Base-by-base conservation (phyloP, 139 green algal species). In the Coelastrella sp. region DNA sequence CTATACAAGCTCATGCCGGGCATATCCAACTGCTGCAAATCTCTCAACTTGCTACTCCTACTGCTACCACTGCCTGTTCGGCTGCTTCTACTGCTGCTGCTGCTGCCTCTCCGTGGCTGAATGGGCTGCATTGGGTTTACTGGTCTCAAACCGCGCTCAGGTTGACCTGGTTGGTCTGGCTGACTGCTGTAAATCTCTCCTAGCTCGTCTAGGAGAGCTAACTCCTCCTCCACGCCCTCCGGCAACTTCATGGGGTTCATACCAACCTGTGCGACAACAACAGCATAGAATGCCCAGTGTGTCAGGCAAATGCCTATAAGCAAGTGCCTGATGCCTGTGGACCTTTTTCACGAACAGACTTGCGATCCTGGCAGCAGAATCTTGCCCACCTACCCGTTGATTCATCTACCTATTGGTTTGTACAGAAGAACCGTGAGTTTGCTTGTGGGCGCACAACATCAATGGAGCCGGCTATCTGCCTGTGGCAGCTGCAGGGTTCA, bases 191-290 rank as follows among this genome's bases (percentile, higher is more conserved):
- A 73, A 11, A 91, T 64, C 57, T 82, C 20, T n/a, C 61, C 88
- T 32, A 91, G 80, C 68, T 93, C 92, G 32, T 95, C 92, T 66
- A 94, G 85, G 65, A 95, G 73, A 22, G 91, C 91, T 8, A 95
- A 82, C 80, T 95, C 93, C 73, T 95, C 90, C 22, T 92, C 93
- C 47, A 95, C 5, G 13, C 93, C 93, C 61, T 93, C 23, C 0
- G 93, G 93, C 74, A 94, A 88, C 23, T 86, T 83, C 93, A 95
- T 95, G 20, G 93, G 93, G 87, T 95, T 82, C 47, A 94, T 94
- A 85, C 88, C 73, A 16, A 92, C 92, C 93, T 95, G 91, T 20
- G 54, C 61, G 11, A 71, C 61, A 71, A 71, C 8, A 13, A 47
- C 32, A 47, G 32, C 8, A 10, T 19, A 19, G 10, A 71, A 19